phyloP scores from a whole-genome alignment of 179 eudicot species.

The Beta macrorhiza region DNA sequence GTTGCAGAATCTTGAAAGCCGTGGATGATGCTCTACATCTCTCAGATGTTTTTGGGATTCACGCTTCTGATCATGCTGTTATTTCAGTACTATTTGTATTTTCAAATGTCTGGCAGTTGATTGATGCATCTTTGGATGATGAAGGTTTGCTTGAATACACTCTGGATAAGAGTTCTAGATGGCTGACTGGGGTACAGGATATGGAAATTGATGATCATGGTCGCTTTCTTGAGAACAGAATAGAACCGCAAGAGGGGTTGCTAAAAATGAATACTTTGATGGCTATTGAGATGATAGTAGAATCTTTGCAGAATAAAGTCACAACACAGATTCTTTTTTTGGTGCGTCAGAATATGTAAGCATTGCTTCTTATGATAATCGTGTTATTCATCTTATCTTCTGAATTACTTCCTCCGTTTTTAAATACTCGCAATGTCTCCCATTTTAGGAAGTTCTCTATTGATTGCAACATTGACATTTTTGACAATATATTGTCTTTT shows the following conservation, averaged over 20 bases:
- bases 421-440: no score
- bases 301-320: constrained; percentile 63
- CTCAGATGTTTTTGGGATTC: constrained; percentile 58
- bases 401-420: not conserved
- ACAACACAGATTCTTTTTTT: constrained; percentile 84
- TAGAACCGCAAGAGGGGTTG: constrained; percentile 46
- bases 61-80: constrained; percentile 54
- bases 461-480: no score
- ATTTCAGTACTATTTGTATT: constrained; percentile 61
- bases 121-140: constrained; percentile 90
- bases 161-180: constrained; percentile 57
- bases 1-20: constrained; percentile 66
- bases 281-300: constrained; percentile 72
- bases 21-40: constrained; percentile 66
- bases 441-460: no score
- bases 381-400: constrained; percentile 2
- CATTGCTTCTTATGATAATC: constrained; percentile 19
- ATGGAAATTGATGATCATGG: constrained; percentile 55
- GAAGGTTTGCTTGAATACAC: constrained; percentile 72
- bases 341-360: constrained; percentile 92
- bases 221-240: constrained; percentile 47
- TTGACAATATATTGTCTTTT: no score
- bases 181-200: constrained; percentile 61
- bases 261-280: constrained; percentile 50
- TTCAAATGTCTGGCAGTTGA: constrained; percentile 76